Base-by-base conservation (phyloP, 495 filamentous ascomycete genomes). In the Trichoderma asperelloides region DNA sequence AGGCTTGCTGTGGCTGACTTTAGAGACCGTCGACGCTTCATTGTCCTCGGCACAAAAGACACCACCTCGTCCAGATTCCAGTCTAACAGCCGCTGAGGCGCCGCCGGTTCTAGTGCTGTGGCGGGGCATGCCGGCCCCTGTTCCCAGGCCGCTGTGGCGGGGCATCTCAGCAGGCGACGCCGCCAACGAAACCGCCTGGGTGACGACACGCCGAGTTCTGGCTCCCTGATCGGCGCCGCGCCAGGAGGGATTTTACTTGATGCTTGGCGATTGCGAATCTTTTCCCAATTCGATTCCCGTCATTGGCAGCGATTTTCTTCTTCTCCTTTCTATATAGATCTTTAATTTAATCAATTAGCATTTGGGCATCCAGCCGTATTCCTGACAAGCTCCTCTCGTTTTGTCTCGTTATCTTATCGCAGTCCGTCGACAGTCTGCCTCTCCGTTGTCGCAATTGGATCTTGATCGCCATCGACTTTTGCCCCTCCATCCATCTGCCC, bases 401-500 rank as follows among this genome's bases (percentile, higher is more conserved):
- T 37, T 7, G 33, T 37, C 33, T 37, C 33, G 41, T 45, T 18
- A 18, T 45, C 41, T 45, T 45, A 45, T 45, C 12, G n/a, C n/a
- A n/a, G n/a, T n/a, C n/a, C n/a, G n/a, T n/a, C n/a, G n/a, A n/a
- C n/a, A n/a, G n/a, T n/a, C n/a, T n/a, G n/a, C 16, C 13, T 45
- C 41, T 18, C 41, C 41, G 33, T 12, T 45, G 13, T 45, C 41
- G 18, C 41, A 15, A 16, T 45, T 18, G 18, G 12, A 45, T 45
- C 18, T 45, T 18, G 13, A 2, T 18, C 41, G 49, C 49, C 21
- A 23, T 23, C 49, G 8, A 55, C n/a, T n/a, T 60, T 60, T 28
- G 27, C 55, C 23, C 62, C 33, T 21, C 15, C 33, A 41, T 63
- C 62, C 5, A 65, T 27, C 40, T 51, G 41, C 64, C 64, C 64